Evolutionary conservation across 139 green algal species (phyloP), one percentile per base, ranked within the genome.

Genomic region (Pedinophyceae sp.): DNA sequence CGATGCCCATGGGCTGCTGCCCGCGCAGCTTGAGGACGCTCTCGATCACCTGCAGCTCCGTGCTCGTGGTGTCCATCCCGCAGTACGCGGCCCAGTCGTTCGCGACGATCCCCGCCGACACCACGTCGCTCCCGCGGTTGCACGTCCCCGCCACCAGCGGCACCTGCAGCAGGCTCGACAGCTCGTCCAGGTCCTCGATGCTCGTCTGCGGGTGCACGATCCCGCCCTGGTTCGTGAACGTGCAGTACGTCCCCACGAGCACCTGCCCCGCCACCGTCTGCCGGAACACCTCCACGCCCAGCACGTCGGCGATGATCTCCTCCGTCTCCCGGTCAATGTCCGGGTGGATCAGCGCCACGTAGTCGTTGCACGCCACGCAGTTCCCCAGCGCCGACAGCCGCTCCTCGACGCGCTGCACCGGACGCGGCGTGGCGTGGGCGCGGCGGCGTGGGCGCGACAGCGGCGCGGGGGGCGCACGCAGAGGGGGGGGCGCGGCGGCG

Each of bases 271-370:
- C 92, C 17, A 99, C 77, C 1, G 78, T 93, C 54, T 97, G 86
- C n/a, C 90, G 74, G 71, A 98, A 99, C 13, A 97, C 92, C 75
- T 99, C 92, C 49, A 99, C 87, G 17, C 92, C 92, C 56, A 99
- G 71, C 60, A 97, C 86, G 74, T 99, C 92, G 15, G 83, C 70
- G 20, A 86, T 60, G 20, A 85, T 57, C 48, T 85, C 76, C 65
- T 81, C 73, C 22, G 73, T 79, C 48, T 80, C 72, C 46, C 64
- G 54, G 67, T 99, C 92, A 6, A 99, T 74, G 73, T 99, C 91
- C 0, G 88, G 87, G 66, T 99, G 92, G 23, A 98, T 84, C 30
- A 99, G 66, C 17, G 86, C 86, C 6, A 96, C 87, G 50, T 99
- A 98, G 70, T 99, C 92, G 61, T 99, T 99, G 74, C 80, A 93